Percentiles rank a stretch among this genome's conserved stretches.
Evolutionary conservation across 805 yeast species (phyloP).

Genomic region (Yamadazyma takamatsuzukensis): DNA sequence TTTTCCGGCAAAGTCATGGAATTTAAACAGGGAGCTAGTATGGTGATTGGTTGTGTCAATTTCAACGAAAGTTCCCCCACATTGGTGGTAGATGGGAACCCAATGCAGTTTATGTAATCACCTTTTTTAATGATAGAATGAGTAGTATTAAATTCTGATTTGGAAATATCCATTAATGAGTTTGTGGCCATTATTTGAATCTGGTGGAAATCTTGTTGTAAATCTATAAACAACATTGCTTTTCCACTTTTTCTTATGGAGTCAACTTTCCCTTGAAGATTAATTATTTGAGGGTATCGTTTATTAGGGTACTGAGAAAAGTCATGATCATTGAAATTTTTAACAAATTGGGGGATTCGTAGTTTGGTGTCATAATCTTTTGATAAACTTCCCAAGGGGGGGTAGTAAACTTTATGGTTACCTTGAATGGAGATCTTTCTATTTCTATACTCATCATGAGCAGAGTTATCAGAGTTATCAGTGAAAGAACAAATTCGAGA

Average conservation of each 20-base stretch:
- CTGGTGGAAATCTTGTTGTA: constrained; percentile 54
- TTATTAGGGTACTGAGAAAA: constrained; percentile 5
- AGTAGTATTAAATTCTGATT: constrained; percentile 37
- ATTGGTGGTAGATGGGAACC: constrained; percentile 71
- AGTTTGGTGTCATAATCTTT: constrained; percentile 3
- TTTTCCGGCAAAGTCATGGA: constrained; percentile 50
- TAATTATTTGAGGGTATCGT: constrained; percentile 3
- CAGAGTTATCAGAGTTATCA: too few species aligned
- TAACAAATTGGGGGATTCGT: constrained; percentile 8
- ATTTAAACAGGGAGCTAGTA: constrained; percentile 64
- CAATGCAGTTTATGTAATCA: constrained; percentile 64
- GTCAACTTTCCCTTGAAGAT: constrained; percentile 52
- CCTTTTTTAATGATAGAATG: constrained; percentile 58
- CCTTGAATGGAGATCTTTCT: constrained; percentile 5
- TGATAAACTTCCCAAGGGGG: constrained; percentile 5
- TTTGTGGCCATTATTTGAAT: constrained; percentile 64
- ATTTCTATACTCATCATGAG: constrained; percentile 11
- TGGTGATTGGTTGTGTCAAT: constrained; percentile 41
- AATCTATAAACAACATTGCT: constrained; percentile 65
- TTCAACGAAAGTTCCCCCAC: constrained; percentile 77
- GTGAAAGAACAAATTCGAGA: too few species aligned
- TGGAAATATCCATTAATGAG: constrained; percentile 40
- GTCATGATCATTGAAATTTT: constrained; percentile 1
- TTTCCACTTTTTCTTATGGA: constrained; percentile 64
- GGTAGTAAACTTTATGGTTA: constrained; percentile 6